A percentile compares a stretch with the other conserved stretches of the same genome.
phyloP scores from a whole-genome alignment of 805 yeast species.

The Monosporozyma unispora region DNA sequence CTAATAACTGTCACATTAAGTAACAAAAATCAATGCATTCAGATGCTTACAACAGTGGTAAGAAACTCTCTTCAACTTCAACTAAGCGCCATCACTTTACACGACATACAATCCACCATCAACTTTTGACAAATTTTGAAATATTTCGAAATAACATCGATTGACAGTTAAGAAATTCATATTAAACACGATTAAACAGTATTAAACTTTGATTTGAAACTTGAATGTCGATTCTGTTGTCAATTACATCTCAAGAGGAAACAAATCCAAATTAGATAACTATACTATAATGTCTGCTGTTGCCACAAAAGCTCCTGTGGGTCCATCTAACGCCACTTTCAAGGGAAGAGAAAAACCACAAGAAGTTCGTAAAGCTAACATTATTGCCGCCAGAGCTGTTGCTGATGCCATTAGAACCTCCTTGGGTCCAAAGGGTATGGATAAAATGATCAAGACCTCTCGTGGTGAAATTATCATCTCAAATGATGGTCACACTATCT shows the following conservation, averaged over 20 bases:
- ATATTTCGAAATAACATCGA: background rate
- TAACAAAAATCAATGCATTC: no score
- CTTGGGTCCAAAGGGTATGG: constrained; percentile 98
- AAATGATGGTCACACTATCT: constrained; percentile 95
- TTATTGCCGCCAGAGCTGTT: constrained; percentile 87
- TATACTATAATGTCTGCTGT: background rate
- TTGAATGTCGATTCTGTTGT: background rate
- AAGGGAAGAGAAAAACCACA: constrained; percentile 91
- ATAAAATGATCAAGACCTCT: constrained; percentile 93
- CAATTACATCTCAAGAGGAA: background rate
- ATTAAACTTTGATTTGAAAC: no score
- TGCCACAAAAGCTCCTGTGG: background rate
- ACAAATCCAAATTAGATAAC: background rate
- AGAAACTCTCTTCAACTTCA: no score
- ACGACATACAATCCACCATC: background rate
- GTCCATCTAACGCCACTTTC: constrained; percentile 76
- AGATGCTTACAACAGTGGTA: no score
- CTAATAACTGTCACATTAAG: no score
- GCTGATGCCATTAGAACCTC: constrained; percentile 94
- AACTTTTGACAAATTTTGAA: background rate
- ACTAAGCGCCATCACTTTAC: background rate
- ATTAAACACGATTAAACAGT: no score
- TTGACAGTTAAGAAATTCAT: background rate
- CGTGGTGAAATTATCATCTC: constrained; percentile 89
- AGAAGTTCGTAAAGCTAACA: constrained; percentile 83